Percentiles rank a stretch among this genome's conserved stretches.
These are phyloP conservation scores for Agrostemma githago DNA, from an alignment of 148 eudicot genomes.

Conservation along the genomic window DNA sequence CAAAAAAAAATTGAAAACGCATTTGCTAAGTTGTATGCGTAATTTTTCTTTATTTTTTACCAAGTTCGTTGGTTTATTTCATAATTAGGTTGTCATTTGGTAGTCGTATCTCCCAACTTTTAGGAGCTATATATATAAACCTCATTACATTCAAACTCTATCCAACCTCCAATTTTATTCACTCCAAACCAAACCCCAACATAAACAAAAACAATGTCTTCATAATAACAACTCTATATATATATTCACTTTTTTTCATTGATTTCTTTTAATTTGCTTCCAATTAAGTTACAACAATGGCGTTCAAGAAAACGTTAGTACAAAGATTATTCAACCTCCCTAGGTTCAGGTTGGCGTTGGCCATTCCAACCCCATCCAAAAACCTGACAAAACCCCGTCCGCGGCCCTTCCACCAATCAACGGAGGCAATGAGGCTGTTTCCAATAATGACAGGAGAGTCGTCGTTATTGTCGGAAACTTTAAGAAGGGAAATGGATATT, in stretches of 20 bases:
- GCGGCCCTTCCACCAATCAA: conserved; percentile 33
- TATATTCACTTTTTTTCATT: too few species aligned
- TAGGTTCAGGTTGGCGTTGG: conserved; percentile 29
- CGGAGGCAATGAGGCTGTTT: conserved; percentile 23
- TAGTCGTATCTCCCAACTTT: conserved; percentile 9
- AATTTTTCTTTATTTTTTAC: background rate
- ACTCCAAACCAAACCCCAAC: too few species aligned
- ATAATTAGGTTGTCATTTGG: conserved; percentile 1
- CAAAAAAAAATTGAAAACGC: background rate
- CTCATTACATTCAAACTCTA: conserved; percentile 21
- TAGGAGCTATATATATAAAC: conserved; percentile 41
- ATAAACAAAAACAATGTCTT: background rate
- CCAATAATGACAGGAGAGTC: conserved; percentile 34
- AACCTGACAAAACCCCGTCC: conserved; percentile 23
- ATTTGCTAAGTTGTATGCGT: background rate
- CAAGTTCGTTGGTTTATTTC: background rate
- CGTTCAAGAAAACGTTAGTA: conserved; percentile 51
- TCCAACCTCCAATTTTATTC: conserved; percentile 16
- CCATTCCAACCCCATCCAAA: conserved; percentile 12
- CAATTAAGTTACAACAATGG: conserved; percentile 36
- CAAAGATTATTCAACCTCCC: conserved; percentile 50
- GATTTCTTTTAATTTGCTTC: background rate
- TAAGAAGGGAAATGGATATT: conserved; percentile 53
- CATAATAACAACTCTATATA: too few species aligned
- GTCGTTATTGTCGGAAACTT: conserved; percentile 39